Conservation (phyloP, 2,329 filamentous ascomycete genomes). For the Ceratocystiopsis minuta region DNA sequence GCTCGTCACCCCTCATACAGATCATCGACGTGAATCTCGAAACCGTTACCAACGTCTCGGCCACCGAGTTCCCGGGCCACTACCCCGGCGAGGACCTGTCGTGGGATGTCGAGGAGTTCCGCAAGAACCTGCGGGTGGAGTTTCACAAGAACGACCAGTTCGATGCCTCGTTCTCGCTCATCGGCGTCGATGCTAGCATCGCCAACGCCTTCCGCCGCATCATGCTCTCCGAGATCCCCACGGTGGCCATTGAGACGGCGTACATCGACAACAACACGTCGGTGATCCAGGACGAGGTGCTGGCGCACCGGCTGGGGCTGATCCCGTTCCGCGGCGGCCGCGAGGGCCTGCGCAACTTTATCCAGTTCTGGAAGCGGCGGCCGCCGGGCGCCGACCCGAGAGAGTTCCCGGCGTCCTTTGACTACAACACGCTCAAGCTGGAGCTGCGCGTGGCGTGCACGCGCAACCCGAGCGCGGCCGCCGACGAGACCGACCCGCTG, state of each 20-base stretch:
- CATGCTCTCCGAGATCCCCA: constrained; percentile 83
- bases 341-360: constrained; percentile 55
- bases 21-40: constrained; percentile 76
- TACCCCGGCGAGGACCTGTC: constrained; percentile 64
- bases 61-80: constrained; percentile 83
- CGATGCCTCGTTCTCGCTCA: constrained; percentile 74
- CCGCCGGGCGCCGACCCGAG: constrained; percentile 35
- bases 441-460: constrained; percentile 64
- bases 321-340: constrained; percentile 72
- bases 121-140: constrained; percentile 31
- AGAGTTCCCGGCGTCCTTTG: constrained; percentile 35
- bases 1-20: no score
- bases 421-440: constrained; percentile 78
- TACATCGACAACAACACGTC: constrained; percentile 95
- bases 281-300: constrained; percentile 93
- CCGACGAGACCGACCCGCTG: constrained; percentile 59
- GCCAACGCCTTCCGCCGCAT: constrained; percentile 97
- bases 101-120: constrained; percentile 28
- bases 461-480: constrained; percentile 53
- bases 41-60: constrained; percentile 74
- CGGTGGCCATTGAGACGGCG: constrained; percentile 82
- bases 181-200: constrained; percentile 80
- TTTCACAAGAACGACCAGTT: constrained; percentile 70
- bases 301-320: constrained; percentile 75
- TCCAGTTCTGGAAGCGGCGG: constrained; percentile 67